These are phyloP conservation scores for Fraxinus baroniana DNA, from an alignment of 305 asterid genomes.

Conservation along the genomic window DNA sequence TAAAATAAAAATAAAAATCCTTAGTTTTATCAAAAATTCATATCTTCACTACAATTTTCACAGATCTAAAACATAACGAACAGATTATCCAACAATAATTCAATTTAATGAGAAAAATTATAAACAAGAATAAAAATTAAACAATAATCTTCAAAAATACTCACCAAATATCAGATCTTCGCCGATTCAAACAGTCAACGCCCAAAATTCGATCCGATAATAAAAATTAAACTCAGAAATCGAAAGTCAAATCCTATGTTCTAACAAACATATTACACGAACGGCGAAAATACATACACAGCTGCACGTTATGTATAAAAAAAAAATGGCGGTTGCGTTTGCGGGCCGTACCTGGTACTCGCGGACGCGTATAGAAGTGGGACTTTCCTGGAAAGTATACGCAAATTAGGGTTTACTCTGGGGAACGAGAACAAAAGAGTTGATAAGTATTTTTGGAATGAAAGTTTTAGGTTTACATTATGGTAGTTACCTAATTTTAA, in stretches of 20 bases:
- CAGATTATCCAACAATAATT: not conserved
- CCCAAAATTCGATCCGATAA: constrained; percentile 13
- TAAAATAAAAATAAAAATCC: not conserved
- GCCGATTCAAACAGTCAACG: constrained; percentile 27
- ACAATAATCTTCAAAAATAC: constrained; percentile 11
- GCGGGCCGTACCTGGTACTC: constrained; percentile 39
- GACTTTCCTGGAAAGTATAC: constrained; percentile 39
- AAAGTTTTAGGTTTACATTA: not conserved
- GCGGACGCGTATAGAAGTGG: constrained; percentile 41
- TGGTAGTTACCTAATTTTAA: not conserved
- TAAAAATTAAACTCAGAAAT: constrained; percentile 15
- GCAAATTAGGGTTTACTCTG: constrained; percentile 28
- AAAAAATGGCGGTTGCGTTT: not conserved
- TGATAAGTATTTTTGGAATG: constrained; percentile 8
- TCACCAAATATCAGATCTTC: constrained; percentile 34
- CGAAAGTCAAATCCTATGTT: constrained; percentile 19
- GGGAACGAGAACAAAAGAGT: not conserved
- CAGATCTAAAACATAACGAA: not conserved
- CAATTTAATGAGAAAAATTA: not conserved
- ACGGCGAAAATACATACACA: constrained; percentile 3
- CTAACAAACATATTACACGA: not conserved
- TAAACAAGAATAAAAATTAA: not conserved
- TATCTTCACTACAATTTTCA: not conserved
- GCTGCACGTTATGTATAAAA: not conserved
- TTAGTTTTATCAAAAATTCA: not conserved